Conservation (phyloP, 805 yeast genomes). For the Sugiyamaella marilandica region DNA sequence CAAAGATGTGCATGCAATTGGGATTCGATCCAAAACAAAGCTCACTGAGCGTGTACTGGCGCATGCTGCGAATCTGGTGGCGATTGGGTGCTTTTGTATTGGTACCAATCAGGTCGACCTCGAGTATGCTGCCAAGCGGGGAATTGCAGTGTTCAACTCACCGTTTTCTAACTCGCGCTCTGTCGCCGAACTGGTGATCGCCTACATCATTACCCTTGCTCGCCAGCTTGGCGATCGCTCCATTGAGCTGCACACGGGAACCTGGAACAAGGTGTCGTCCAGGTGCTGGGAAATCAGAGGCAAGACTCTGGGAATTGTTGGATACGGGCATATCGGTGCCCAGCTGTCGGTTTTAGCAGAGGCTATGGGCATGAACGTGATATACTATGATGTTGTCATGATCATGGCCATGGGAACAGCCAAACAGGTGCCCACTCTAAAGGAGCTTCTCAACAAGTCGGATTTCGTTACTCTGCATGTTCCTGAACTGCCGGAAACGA, state of each 20-base stretch:
- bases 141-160: slow-evolving; percentile 96
- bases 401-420: slow-evolving; percentile 98
- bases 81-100: slow-evolving; percentile 96
- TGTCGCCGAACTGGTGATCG: slow-evolving; percentile 95
- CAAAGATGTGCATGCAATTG: slow-evolving; percentile 90
- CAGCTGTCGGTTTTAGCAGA: slow-evolving; percentile 96
- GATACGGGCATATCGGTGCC: slow-evolving; percentile 97
- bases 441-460: slow-evolving; percentile 71
- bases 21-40: slow-evolving; percentile 95
- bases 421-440: slow-evolving; percentile 79
- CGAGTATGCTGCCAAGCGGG: slow-evolving; percentile 83
- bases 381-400: slow-evolving; percentile 86
- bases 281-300: slow-evolving; percentile 99
- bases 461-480: slow-evolving; percentile 94
- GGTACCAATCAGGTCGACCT: slow-evolving; percentile 98
- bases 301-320: slow-evolving; percentile 92
- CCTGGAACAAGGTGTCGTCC: slow-evolving; percentile 94
- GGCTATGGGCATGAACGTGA: slow-evolving; percentile 94
- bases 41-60: slow-evolving; percentile 71
- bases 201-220: slow-evolving; percentile 88
- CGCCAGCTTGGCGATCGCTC: slow-evolving; percentile 97
- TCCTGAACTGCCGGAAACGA: slow-evolving; percentile 90
- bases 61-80: slow-evolving; percentile 85
- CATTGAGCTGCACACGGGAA: slow-evolving; percentile 89
- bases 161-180: slow-evolving; percentile 98